A percentile compares a stretch with the other conserved stretches of the same genome.
phyloP scores from a whole-genome alignment of 1,284 basidiomycete species.

The Mycosarcoma mackinlayi region DNA sequence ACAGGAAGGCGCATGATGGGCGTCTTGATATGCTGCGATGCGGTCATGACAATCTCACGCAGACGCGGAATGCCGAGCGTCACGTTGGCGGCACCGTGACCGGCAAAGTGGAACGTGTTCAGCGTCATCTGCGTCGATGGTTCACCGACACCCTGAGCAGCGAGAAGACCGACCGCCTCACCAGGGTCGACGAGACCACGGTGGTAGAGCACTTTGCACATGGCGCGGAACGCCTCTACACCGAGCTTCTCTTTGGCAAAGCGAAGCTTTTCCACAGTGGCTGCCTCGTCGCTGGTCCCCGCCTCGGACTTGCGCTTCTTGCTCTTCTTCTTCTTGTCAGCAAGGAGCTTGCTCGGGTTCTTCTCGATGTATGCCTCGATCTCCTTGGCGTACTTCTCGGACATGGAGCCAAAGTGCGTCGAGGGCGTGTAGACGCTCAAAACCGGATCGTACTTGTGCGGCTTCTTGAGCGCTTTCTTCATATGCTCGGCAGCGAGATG shows the following conservation, averaged over 20 bases:
- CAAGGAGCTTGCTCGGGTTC: constrained; percentile 82
- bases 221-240: constrained; percentile 61
- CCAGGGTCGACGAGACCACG: constrained; percentile 86
- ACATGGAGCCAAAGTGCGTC: constrained; percentile 86
- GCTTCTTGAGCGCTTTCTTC: constrained; percentile 88
- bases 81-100: constrained; percentile 98
- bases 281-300: constrained; percentile 51
- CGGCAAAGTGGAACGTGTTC: constrained; percentile 98
- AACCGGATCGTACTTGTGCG: constrained; percentile 80
- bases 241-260: constrained; percentile 69
- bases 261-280: constrained; percentile 69
- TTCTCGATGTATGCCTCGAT: constrained; percentile 83
- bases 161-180: constrained; percentile 94
- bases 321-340: constrained; percentile 72
- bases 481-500: constrained; percentile 79
- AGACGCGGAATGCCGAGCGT: constrained; percentile 98
- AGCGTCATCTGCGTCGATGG: constrained; percentile 99
- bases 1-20: constrained; percentile 93
- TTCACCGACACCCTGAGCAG: constrained; percentile 99
- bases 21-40: constrained; percentile 93
- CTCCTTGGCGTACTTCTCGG: constrained; percentile 87
- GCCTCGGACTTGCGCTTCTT: constrained; percentile 67
- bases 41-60: constrained; percentile 99
- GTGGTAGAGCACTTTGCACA: constrained; percentile 66
- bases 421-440: constrained; percentile 83